phyloP scores from a whole-genome alignment of 2,329 filamentous ascomycete genomes.

The Xylaria polymorpha region DNA sequence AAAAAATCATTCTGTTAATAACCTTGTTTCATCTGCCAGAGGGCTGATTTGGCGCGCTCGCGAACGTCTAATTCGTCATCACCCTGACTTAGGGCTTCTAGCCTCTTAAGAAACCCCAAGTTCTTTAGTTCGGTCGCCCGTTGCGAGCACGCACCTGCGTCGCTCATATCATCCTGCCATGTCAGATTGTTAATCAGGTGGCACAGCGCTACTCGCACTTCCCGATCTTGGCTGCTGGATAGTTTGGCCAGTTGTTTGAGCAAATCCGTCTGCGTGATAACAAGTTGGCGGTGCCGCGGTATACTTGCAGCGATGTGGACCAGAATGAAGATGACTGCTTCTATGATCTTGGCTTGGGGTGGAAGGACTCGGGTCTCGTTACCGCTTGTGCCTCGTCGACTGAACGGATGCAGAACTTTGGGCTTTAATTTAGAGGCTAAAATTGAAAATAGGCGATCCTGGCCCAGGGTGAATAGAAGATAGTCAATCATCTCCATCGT shows the following conservation, averaged over 20 bases:
- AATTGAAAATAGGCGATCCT: conserved; percentile 82
- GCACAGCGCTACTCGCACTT: conserved; percentile 81
- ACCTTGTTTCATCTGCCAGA: conserved; percentile 73
- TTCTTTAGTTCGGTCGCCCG: conserved; percentile 76
- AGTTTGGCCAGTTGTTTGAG: conserved; percentile 78
- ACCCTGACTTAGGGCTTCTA: conserved; percentile 69
- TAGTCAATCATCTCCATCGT: conserved; percentile 84
- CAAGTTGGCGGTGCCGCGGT: conserved; percentile 79
- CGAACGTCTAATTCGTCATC: conserved; percentile 85
- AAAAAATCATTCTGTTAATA: conserved; percentile 31
- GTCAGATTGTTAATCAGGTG: conserved; percentile 89
- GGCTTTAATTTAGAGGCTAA: conserved; percentile 81
- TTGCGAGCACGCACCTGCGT: conserved; percentile 72
- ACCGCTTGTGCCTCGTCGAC: conserved; percentile 52
- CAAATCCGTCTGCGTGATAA: conserved; percentile 81
- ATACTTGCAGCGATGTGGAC: conserved; percentile 88
- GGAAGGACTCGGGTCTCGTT: conserved; percentile 64
- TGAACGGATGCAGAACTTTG: conserved; percentile 65
- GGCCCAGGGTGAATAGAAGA: conserved; percentile 79
- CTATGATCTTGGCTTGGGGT: conserved; percentile 76
- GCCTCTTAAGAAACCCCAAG: conserved; percentile 75
- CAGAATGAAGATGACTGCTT: conserved; percentile 82
- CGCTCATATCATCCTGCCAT: conserved; percentile 79
- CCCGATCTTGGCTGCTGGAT: conserved; percentile 76
- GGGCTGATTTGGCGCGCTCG: conserved; percentile 83